Base-by-base conservation (phyloP, 2,329 filamentous ascomycete genomes). In the Fusarium aywerte region DNA sequence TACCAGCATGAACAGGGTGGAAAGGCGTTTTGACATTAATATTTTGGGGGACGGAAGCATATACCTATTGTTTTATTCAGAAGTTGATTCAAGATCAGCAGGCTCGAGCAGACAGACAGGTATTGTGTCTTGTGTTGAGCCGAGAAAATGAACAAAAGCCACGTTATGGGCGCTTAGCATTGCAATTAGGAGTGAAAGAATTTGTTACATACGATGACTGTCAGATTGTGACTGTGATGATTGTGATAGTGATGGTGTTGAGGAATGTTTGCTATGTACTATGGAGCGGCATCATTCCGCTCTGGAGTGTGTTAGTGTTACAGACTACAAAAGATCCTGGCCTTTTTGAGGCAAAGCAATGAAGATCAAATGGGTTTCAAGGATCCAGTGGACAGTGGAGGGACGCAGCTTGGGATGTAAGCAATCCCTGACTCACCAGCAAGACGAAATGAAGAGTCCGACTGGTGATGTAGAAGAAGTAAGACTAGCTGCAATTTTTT, bases 41-140 rank as follows among this genome's bases (percentile, higher is more conserved):
- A n/a, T n/a, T 49, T 42, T 13, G 21, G 52, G 52, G 63, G 61
- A 65, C n/a, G 45, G 23, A 55, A 58, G 56, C 64, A 73, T 74
- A 73, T 73, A 73, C 71, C 71, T 73, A 65, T 69, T 73, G 58
- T 58, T 65, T 63, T 68, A 59, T 50, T 66, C 31, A 42, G 20
- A 53, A 48, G 44, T 53, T 53, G 51, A 47, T 58, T 47, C 50
- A 29, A 43, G 69, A 48, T 53, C 31, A 39, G 23, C 36, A 32
- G 47, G 58, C 43, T 47, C 23, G 10, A 36, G 18, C 42, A 42
- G 49, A 36, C 16, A 52, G 42, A 59, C 45, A 42, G 31, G 16
- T 43, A 36, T 21, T 43, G 35, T 54, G 60, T 58, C 56, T 47
- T 18, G 25, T 16, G 43, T 27, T 35, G 55, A 50, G 48, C 43